Evolutionary conservation across 2,329 filamentous ascomycete genomes (phyloP).

Genomic region (Botrytis fragariae): DNA sequence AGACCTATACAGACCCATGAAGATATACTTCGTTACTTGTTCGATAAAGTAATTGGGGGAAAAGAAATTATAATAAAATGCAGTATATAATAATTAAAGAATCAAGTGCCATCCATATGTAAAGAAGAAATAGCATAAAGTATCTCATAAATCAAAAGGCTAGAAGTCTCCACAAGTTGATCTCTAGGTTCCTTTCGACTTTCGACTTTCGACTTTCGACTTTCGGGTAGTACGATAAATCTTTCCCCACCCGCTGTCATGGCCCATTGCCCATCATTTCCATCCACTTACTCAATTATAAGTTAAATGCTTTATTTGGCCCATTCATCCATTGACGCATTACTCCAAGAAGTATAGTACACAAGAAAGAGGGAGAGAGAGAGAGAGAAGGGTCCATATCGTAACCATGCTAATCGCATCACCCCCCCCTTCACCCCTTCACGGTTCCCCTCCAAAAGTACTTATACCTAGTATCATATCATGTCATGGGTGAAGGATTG

Average conservation of each 20-base stretch:
- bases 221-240: conserved; percentile 16
- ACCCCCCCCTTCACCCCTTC: background rate
- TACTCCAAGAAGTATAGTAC: background rate
- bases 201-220: background rate
- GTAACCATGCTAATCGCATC: conserved; percentile 10
- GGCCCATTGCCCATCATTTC: background rate
- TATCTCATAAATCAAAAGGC: conserved; percentile 12
- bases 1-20: background rate
- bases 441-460: conserved; percentile 9
- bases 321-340: background rate
- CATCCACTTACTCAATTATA: background rate
- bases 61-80: background rate
- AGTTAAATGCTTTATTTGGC: background rate
- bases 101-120: background rate
- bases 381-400: conserved; percentile 3
- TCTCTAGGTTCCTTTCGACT: conserved; percentile 5
- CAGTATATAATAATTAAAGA: background rate
- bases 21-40: conserved; percentile 5
- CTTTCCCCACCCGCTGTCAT: conserved; percentile 5
- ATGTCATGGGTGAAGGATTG: conserved; percentile 2
- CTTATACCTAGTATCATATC: conserved; percentile 2
- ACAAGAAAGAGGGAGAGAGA: too few relatives aligned
- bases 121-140: background rate
- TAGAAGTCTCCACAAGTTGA: conserved; percentile 14
- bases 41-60: background rate